Evolutionary conservation across 495 filamentous ascomycete species (phyloP).

Genomic region (Hyaloscypha hepaticicola): DNA sequence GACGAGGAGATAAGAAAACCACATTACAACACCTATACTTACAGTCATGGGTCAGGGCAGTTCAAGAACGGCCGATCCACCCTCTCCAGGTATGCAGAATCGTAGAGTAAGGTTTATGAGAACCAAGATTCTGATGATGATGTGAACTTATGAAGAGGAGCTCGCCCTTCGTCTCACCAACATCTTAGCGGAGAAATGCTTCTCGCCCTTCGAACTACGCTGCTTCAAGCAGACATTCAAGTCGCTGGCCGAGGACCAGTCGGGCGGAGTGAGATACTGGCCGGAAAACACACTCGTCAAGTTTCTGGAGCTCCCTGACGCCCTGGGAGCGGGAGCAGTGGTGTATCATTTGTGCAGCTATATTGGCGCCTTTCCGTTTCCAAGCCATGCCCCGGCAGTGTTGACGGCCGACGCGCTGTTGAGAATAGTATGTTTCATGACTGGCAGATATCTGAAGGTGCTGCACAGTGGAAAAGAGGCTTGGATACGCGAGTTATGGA

Average conservation of each 20-base stretch:
- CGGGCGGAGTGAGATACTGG: constrained; percentile 1
- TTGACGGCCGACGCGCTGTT: constrained; percentile 10
- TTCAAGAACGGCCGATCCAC: background rate
- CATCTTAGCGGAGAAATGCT: constrained; percentile 13
- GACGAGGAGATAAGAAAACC: constrained; percentile 2
- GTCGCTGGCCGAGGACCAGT: constrained; percentile 12
- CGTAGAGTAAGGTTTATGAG: constrained; percentile 4
- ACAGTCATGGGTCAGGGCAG: constrained; percentile 9
- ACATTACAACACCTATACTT: constrained; percentile 5
- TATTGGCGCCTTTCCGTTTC: constrained; percentile 15
- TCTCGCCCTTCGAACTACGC: constrained; percentile 13
- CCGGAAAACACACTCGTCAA: constrained; percentile 8
- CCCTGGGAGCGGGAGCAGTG: constrained; percentile 1
- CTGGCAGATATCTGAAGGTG: constrained; percentile 12
- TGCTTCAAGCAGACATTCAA: constrained; percentile 15
- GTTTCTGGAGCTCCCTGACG: constrained; percentile 9
- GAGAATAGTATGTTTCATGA: constrained; percentile 12
- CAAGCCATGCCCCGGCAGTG: constrained; percentile 10
- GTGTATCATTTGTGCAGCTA: constrained; percentile 13
- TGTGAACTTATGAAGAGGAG: constrained; percentile 12
- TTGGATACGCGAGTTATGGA: constrained; percentile 11
- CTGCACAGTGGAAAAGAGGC: constrained; percentile 7
- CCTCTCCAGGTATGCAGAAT: constrained; percentile 13
- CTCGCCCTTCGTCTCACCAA: constrained; percentile 13
- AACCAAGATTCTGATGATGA: constrained; percentile 14